Evolutionary conservation across 2,329 filamentous ascomycete species (phyloP).

Genomic region (Epichloe sibirici): DNA sequence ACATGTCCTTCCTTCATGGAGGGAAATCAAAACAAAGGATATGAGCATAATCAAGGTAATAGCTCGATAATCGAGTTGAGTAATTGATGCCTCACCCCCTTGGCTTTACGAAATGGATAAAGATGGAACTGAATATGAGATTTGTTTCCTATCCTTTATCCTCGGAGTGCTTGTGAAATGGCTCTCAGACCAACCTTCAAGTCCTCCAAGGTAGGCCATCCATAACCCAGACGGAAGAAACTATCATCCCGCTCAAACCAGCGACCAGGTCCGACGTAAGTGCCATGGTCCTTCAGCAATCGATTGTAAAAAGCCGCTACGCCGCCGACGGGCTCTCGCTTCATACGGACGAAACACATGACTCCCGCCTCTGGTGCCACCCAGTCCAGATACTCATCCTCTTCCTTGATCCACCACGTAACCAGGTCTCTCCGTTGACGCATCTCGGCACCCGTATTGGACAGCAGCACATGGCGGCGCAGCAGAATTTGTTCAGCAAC

Average conservation of each 20-base stretch:
- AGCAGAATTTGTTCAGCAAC: slow-evolving; percentile 13
- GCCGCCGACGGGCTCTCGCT: slow-evolving; percentile 10
- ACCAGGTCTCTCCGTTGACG: slow-evolving; percentile 10
- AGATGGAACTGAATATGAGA: too few relatives aligned
- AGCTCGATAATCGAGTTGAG: too few relatives aligned
- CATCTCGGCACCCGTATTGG: slow-evolving; percentile 10
- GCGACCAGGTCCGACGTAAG: slow-evolving; percentile 13
- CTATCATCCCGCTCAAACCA: slow-evolving; percentile 14
- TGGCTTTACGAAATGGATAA: too few relatives aligned
- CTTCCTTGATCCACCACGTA: slow-evolving; percentile 11
- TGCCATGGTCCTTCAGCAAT: slow-evolving; percentile 10
- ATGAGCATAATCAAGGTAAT: too few relatives aligned
- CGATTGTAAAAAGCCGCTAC: slow-evolving; percentile 10
- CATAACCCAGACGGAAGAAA: slow-evolving; percentile 14
- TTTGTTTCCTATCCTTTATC: neutral
- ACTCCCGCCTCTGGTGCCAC: slow-evolving; percentile 12
- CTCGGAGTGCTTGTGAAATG: slow-evolving; percentile 10
- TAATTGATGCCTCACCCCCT: too few relatives aligned
- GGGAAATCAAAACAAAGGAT: too few relatives aligned
- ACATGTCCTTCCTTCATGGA: neutral
- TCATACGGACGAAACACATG: slow-evolving; percentile 14
- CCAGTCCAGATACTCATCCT: slow-evolving; percentile 14
- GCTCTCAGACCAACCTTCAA: slow-evolving; percentile 11
- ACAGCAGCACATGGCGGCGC: slow-evolving; percentile 5
- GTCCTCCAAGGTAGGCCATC: slow-evolving; percentile 13